Base-by-base conservation (phyloP, 2,329 filamentous ascomycete genomes). In the Clonostachys rhizophaga region DNA sequence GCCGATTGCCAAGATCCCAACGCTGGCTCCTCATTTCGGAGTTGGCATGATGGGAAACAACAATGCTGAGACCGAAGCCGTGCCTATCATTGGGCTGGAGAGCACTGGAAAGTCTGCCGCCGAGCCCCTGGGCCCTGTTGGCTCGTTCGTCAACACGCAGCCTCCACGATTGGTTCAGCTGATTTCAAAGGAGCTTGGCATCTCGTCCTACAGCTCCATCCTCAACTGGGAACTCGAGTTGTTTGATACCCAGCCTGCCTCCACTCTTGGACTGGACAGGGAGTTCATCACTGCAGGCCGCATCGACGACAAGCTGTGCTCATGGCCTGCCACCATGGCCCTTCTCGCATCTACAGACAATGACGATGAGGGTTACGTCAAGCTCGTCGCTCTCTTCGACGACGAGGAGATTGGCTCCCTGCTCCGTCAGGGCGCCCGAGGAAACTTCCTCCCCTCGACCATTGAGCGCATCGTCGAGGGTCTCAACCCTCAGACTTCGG, bases 171-270 rank as follows among this genome's bases (percentile, higher is more conserved):
- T 99, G 17, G 90, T 97, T 50, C 84, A 86, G 63, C 81, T 90
- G 17, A 95, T 99, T 59, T 81, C 87, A 8, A 78, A 78, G 13
- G 79, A 94, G 63, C 78, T 97, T n/a, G 82, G 81, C 33, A 81
- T 97, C 51, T 52, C 55, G 18, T 82, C 89, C 51, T 84, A 86
- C 62, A 79, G 75, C 55, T 80, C 77, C 45, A 96, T 99, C 52
- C 72, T 96, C 48, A 95, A 94, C 71, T 99, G 94, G 94, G 94
- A 99, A 63, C 81, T 97, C 36, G 94, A 99, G 70, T 84, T 99
- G 34, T 99, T 87, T 62, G 94, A 97, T 67, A 81, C 82, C 5
- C 91, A 96, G 64, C 89, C 91, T 9, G 91, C 91, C 2, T 83
- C 86, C 39, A 79, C 90, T 16, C 86, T 89, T 54, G 94, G 94